Base-by-base conservation (phyloP, 1,139 yeast genomes). In the Yamadazyma friedrichii region DNA sequence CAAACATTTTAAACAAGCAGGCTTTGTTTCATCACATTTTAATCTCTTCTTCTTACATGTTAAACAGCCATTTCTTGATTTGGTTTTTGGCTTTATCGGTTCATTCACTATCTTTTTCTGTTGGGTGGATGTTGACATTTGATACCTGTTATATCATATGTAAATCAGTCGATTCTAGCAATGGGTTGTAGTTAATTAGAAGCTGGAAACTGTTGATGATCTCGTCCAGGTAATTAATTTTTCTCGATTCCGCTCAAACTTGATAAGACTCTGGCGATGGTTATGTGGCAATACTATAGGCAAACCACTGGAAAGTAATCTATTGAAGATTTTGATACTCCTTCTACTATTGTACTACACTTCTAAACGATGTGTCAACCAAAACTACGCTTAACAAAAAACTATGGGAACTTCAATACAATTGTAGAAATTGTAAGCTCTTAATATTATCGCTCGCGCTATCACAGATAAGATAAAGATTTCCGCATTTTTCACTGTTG, bases 11-110 rank as follows among this genome's bases (percentile, higher is more conserved):
- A 59, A 40, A 42, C 79, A 74, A 6, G 54, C 49, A 1, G 78
- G 79, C 42, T 70, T 71, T 15, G 47, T 42, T 50, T 73, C 78
- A 47, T 74, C 78, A 55, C 79, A 74, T 53, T 73, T 74, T 33
- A 61, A 53, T 39, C 67, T 55, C 39, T 56, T 52, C 17, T 54
- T 52, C 42, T 64, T 62, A 45, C 73, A 67, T 24, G 62, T 60
- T 16, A 53, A 44, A 44, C 73, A 67, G 3, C 72, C 71, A 38
- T 49, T 49, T 38, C 62, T 39, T 17, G 65, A 60, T 42, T 62
- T 51, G 6, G 55, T 49, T 34, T 46, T 47, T 3, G 44, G 45
- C 26, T 47, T 48, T 3, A 32, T 33, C 16, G 27, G 15, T 6
- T 39, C 41, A 36, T 17, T 31, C 10, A 20, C 28, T 20, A 35